Percentiles rank a stretch among this genome's conserved stretches.
Evolutionary conservation across 305 asterid genomes (phyloP).

Genomic region (Rubia occidens): DNA sequence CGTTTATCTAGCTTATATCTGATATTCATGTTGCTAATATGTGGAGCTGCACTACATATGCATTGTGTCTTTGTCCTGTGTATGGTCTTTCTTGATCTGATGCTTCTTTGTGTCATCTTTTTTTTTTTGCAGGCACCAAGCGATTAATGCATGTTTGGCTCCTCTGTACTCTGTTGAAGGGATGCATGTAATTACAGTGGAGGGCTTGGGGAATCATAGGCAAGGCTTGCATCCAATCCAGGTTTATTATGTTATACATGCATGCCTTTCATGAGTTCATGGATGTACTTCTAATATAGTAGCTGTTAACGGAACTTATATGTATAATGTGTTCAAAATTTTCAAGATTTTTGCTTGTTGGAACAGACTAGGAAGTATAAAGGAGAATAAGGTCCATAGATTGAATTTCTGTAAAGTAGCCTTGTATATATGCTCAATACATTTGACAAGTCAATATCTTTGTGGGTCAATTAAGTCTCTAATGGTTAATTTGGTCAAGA

Average conservation of each 20-base stretch:
- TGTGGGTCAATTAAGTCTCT: neutral
- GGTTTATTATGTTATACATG: constrained; percentile 30
- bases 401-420: neutral
- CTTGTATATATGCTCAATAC: neutral
- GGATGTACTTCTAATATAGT: neutral
- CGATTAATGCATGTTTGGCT: neutral
- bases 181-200: constrained; percentile 91
- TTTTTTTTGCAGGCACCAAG: too few relatives aligned
- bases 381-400: neutral
- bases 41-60: neutral
- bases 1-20: neutral
- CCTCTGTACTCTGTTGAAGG: constrained; percentile 94
- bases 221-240: constrained; percentile 85
- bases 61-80: neutral
- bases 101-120: too few relatives aligned
- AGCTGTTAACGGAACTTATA: neutral
- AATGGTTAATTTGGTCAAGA: constrained; percentile 5
- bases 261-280: neutral
- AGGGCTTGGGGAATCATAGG: constrained; percentile 75
- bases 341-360: neutral
- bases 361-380: neutral
- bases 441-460: neutral
- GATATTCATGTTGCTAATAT: neutral
- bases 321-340: neutral
- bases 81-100: neutral